Evolutionary conservation across 2,329 filamentous ascomycete species (phyloP).

Genomic region (Triangularia verruculosa): DNA sequence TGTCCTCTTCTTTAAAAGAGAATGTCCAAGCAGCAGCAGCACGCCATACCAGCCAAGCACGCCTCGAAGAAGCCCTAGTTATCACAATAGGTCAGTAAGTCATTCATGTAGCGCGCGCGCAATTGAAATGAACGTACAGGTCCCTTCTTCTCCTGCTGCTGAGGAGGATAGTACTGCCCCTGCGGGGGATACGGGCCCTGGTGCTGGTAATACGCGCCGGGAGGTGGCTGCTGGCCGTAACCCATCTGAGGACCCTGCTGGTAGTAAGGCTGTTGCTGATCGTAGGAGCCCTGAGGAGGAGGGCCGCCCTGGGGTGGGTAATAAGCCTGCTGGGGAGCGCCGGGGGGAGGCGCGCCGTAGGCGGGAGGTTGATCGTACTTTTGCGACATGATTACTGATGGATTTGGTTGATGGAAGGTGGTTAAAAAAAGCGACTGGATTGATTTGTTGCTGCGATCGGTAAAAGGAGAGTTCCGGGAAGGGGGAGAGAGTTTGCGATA

Average conservation of each 20-base stretch:
- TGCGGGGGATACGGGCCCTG: constrained; percentile 30
- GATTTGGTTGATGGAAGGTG: neutral
- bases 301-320: constrained; percentile 10
- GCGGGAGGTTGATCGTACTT: constrained; percentile 51
- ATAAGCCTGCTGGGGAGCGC: constrained; percentile 29
- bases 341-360: constrained; percentile 38
- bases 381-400: constrained; percentile 37
- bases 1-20: constrained; percentile 43
- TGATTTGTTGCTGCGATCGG: neutral
- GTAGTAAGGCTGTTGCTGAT: constrained; percentile 29
- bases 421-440: neutral
- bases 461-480: neutral
- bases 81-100: constrained; percentile 8
- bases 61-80: constrained; percentile 41
- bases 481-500: neutral
- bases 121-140: constrained; percentile 31
- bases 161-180: constrained; percentile 32
- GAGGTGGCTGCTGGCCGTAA: constrained; percentile 41
- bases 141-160: constrained; percentile 28
- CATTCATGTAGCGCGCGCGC: neutral
- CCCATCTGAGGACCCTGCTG: constrained; percentile 32
- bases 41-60: constrained; percentile 50
- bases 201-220: constrained; percentile 41
- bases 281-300: constrained; percentile 30
- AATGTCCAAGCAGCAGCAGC: constrained; percentile 57